phyloP scores from a whole-genome alignment of 2,329 filamentous ascomycete genomes.

The Colletotrichum lupini region DNA sequence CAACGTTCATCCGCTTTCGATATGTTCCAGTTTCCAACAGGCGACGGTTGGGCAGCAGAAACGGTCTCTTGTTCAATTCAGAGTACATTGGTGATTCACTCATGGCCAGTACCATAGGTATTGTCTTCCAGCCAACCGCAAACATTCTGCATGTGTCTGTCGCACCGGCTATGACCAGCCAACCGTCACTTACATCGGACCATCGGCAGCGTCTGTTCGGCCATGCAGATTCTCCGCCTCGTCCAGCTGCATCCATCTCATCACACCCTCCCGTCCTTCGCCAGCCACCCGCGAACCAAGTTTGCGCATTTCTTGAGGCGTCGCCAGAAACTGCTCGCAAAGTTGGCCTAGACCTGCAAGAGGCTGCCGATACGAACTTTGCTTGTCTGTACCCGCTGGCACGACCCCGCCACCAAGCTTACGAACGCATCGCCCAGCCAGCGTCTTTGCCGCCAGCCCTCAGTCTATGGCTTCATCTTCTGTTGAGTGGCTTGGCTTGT shows the following conservation, averaged over 20 bases:
- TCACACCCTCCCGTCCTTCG: not conserved
- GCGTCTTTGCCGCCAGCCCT: slow-evolving; percentile 1
- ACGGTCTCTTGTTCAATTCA: not conserved
- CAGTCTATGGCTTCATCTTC: not conserved
- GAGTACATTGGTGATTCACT: not conserved
- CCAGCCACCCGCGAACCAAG: slow-evolving; percentile 18
- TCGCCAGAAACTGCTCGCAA: not conserved
- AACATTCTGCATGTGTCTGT: slow-evolving; percentile 11
- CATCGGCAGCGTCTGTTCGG: slow-evolving; percentile 1
- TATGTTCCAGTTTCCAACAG: not conserved
- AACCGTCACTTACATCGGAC: not conserved
- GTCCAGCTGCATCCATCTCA: slow-evolving; percentile 17
- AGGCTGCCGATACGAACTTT: slow-evolving; percentile 19
- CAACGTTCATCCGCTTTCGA: not conserved
- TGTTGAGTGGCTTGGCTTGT: not conserved
- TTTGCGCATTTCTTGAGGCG: slow-evolving; percentile 5
- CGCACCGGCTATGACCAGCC: not conserved
- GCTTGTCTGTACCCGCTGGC: not conserved
- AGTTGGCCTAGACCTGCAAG: not conserved
- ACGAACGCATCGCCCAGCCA: slow-evolving; percentile 2
- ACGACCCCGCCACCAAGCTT: slow-evolving; percentile 19
- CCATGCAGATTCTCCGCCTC: slow-evolving; percentile 7
- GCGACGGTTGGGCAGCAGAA: not conserved
- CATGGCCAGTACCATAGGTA: not conserved
- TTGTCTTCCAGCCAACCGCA: not conserved